Evolutionary conservation across 2,329 filamentous ascomycete genomes (phyloP).

Genomic region (Colletotrichum euphorbiae): DNA sequence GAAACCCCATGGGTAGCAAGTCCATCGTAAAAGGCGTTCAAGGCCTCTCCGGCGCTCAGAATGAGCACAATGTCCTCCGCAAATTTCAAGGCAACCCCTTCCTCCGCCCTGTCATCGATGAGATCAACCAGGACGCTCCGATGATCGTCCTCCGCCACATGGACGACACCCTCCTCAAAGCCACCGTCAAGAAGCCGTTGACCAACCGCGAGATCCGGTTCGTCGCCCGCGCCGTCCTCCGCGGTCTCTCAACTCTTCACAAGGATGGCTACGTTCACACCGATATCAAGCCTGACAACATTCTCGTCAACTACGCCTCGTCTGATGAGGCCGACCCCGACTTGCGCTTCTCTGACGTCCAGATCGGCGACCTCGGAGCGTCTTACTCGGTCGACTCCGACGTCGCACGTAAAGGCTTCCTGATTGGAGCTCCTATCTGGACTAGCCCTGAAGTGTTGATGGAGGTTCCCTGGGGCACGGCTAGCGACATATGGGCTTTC

Average conservation of each 20-base stretch:
- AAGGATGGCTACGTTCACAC: constrained; percentile 37
- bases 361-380: constrained; percentile 35
- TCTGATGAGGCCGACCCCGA: constrained; percentile 33
- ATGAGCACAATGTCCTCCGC: constrained; percentile 38
- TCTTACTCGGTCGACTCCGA: constrained; percentile 36
- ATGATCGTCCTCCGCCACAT: constrained; percentile 39
- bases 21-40: constrained; percentile 38
- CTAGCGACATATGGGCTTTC: constrained; percentile 87
- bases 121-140: constrained; percentile 38
- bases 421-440: constrained; percentile 38
- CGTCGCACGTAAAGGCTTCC: constrained; percentile 31
- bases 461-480: constrained; percentile 60
- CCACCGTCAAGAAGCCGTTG: constrained; percentile 36
- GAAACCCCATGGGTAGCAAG: constrained; percentile 36
- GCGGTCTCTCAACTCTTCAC: constrained; percentile 33
- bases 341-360: constrained; percentile 35
- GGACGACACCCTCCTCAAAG: constrained; percentile 37
- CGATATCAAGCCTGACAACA: constrained; percentile 38
- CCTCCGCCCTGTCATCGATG: constrained; percentile 38
- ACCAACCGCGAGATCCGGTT: constrained; percentile 38
- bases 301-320: constrained; percentile 35
- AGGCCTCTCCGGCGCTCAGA: constrained; percentile 35
- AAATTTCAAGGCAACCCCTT: constrained; percentile 38
- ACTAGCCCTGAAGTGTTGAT: constrained; percentile 36
- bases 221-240: constrained; percentile 36